Base-by-base conservation (phyloP, 495 filamentous ascomycete species). In the Parathielavia appendiculata region DNA sequence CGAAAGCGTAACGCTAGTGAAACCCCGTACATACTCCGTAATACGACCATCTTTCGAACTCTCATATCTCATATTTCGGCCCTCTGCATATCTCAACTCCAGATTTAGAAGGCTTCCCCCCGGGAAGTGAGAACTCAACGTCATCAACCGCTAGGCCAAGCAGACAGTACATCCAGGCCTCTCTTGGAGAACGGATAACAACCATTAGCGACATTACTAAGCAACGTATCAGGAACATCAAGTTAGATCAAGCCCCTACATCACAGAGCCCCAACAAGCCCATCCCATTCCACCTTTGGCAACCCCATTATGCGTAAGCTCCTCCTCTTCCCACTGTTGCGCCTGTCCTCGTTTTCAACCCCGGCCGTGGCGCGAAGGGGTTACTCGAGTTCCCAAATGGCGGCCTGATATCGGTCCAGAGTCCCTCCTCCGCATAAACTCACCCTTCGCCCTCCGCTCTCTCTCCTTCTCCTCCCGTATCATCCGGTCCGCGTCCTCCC, bases 331-430 rank as follows among this genome's bases (percentile, higher is more conserved):
- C 35, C 16, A 16, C 14, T 45, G 26, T 2, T 9, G 0, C 23
- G 22, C 34, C 45, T 16, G 35, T 14, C 44, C 45, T 20, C 23
- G 35, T 30, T 20, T 6, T 34, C n/a, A 49, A 13, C 10, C 54
- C 45, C 22, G 55, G 45, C 36, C 44, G 20, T 9, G 45, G 34
- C 10, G 2, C n/a, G 11, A 50, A 57, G 22, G 55, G 46, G n/a
- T 57, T 57, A 2, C 26, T 6, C 50, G 30, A 35, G 26, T 43
- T 43, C 23, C n/a, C 16, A 23, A 59, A 49, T 43, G 50, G 8
- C 48, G 6, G 10, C 10, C 45, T 44, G 5, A 59, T 5, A 16
- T 59, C 57, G 10, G 54, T 0, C 57, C 57, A 3, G 57, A 54
- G 14, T 59, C 57, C 14, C 57, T 40, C 32, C 49, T 22, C 14